Evolutionary conservation across 208 protist species (phyloP), one percentile per base, ranked within the genome.

Genomic region (Leishmania major): DNA sequence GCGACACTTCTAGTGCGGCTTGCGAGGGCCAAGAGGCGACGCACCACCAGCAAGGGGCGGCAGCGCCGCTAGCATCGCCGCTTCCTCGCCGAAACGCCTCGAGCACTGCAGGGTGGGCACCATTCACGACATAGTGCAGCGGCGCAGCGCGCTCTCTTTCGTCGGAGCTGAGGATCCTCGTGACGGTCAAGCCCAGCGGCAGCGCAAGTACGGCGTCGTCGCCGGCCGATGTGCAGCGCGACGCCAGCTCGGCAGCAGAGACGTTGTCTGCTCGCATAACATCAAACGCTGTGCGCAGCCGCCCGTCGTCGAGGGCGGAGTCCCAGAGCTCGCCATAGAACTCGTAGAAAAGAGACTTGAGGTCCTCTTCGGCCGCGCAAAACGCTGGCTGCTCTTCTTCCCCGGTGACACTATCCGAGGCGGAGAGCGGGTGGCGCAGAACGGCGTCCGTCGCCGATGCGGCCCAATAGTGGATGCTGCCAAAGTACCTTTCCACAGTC

Each of bases 61-160:
- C 47, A 19, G n/a, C 28, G 35, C 51, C 43, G 3, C 4, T 35
- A 13, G 7, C 64, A 69, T 25, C 60, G 64, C 43, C 17, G 31
- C 64, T 22, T 19, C 45, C 7, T 11, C 11, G 60, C 31, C 53
- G 51, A 73, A 93, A 90, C 60, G 80, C 51, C 67, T 89, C 79
- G 1, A 87, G 82, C 78, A 95, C 79, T 1, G 88, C 75, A 45
- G 90, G 91, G 75, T 93, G 96, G 78, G 93, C 90, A 25, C 94
- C 96, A 81, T 98, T 97, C 40, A 94, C 78, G 1, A 97, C 89
- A 78, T 95, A 96, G 28, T 90, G 8, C 19, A 66, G 60, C 57
- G 62, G 53, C n/a, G 55, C 69, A 53, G 13, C 3, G 15, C 3
- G 4, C n/a, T 37, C 67, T 45, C 35, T 71, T 35, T 45, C 35